Conservation (phyloP, 305 asterid genomes). For the Fraxinus latifolia region DNA sequence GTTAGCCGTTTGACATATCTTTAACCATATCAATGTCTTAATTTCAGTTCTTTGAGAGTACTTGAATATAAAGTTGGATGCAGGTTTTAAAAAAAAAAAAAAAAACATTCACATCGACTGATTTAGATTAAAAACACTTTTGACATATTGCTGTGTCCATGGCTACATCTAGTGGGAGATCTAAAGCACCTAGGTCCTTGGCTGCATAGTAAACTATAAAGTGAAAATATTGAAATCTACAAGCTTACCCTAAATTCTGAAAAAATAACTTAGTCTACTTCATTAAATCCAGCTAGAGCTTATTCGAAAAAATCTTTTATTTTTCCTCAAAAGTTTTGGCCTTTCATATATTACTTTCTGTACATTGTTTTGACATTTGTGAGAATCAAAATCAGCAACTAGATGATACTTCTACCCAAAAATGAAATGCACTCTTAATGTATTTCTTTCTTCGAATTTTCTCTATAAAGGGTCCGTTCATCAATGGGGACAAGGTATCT, state of each 20-base stretch:
- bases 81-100: background rate
- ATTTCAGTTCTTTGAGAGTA: background rate
- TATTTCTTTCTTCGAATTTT: slow-evolving; percentile 8
- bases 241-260: background rate
- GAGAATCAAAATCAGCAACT: slow-evolving; percentile 1
- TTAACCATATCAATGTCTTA: background rate
- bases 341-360: background rate
- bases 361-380: background rate
- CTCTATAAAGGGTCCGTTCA: slow-evolving; percentile 61
- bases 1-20: background rate
- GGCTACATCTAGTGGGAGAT: background rate
- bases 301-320: background rate
- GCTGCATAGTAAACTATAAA: background rate
- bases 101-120: background rate
- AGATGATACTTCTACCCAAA: slow-evolving; percentile 2
- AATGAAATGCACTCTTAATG: background rate
- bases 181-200: background rate
- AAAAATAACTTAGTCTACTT: background rate
- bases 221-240: background rate
- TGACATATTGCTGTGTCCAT: background rate
- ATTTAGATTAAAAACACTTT: background rate
- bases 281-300: background rate
- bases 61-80: background rate
- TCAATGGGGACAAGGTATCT: slow-evolving; percentile 68
- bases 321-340: background rate